phyloP scores from a whole-genome alignment of 352 stramenopile genomes.

The Pythium guiyangense region DNA sequence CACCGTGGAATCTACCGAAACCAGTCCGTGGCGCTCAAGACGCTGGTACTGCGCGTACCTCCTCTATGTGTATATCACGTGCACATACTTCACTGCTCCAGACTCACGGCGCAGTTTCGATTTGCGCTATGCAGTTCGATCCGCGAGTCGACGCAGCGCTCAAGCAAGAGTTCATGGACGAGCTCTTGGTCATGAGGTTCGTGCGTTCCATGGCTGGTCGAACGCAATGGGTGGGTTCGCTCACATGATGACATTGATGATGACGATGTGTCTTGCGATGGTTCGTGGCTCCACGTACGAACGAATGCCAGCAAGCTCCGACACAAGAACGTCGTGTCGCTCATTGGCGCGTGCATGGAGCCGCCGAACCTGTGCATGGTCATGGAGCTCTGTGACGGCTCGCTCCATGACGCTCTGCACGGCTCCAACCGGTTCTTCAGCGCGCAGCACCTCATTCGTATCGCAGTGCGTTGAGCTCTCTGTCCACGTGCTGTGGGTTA shows the following conservation, averaged over 20 bases:
- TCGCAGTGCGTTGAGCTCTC: slow-evolving; percentile 41
- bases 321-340: slow-evolving; percentile 70
- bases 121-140: slow-evolving; percentile 63
- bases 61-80: background rate
- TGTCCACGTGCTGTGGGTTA: too few species aligned
- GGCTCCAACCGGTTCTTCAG: slow-evolving; percentile 44
- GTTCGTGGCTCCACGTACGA: too few species aligned
- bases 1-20: slow-evolving; percentile 76
- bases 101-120: too few species aligned
- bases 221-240: too few species aligned
- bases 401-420: slow-evolving; percentile 63
- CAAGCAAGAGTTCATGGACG: slow-evolving; percentile 92
- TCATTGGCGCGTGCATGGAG: slow-evolving; percentile 71
- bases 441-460: slow-evolving; percentile 42
- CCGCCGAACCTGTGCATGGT: slow-evolving; percentile 79
- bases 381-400: slow-evolving; percentile 73
- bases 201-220: too few species aligned
- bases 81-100: too few species aligned
- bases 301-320: slow-evolving; percentile 36
- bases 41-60: slow-evolving; percentile 48
- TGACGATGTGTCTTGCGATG: too few species aligned
- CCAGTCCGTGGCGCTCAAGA: slow-evolving; percentile 83
- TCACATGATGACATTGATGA: too few species aligned
- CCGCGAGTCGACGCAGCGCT: slow-evolving; percentile 75
- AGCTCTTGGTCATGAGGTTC: slow-evolving; percentile 89